Evolutionary conservation across 352 stramenopile species (phyloP).

Genomic region (Pythium folliculosum): DNA sequence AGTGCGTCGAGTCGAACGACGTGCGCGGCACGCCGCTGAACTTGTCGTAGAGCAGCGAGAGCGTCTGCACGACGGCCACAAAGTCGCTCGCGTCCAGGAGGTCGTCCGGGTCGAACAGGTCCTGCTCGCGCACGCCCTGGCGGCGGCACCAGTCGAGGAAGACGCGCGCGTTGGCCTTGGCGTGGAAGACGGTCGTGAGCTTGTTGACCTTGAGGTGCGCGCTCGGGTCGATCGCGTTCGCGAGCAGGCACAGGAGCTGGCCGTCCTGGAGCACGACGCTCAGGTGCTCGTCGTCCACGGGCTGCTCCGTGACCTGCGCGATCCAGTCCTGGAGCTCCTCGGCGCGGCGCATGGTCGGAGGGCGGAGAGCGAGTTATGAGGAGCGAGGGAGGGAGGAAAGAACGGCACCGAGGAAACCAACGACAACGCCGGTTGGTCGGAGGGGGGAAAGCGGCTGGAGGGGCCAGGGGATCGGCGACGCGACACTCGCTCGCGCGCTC

Average conservation of each 20-base stretch:
- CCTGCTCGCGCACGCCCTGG: constrained; percentile 64
- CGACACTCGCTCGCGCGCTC: background rate
- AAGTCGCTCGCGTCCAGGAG: constrained; percentile 71
- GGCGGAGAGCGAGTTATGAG: background rate
- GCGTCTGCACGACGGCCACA: constrained; percentile 62
- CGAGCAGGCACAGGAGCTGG: constrained; percentile 83
- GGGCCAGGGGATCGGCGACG: background rate
- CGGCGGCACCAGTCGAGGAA: constrained; percentile 82
- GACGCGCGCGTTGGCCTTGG: constrained; percentile 80
- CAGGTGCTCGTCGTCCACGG: constrained; percentile 74
- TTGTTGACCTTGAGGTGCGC: constrained; percentile 86
- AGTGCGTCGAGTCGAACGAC: constrained; percentile 59
- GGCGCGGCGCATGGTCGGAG: constrained; percentile 49
- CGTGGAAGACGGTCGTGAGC: constrained; percentile 89
- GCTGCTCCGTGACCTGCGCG: constrained; percentile 73
- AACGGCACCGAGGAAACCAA: background rate
- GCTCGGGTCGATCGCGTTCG: constrained; percentile 75
- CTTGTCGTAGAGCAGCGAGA: constrained; percentile 85
- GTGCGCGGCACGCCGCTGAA: constrained; percentile 44
- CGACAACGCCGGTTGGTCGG: background rate
- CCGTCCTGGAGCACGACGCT: constrained; percentile 82
- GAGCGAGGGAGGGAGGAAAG: background rate
- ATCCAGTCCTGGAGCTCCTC: constrained; percentile 88
- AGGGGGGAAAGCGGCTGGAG: background rate
- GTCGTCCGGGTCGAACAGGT: constrained; percentile 83